Evolutionary conservation across 345 rosid species (phyloP).

Genomic region (Limnanthes douglasii): DNA sequence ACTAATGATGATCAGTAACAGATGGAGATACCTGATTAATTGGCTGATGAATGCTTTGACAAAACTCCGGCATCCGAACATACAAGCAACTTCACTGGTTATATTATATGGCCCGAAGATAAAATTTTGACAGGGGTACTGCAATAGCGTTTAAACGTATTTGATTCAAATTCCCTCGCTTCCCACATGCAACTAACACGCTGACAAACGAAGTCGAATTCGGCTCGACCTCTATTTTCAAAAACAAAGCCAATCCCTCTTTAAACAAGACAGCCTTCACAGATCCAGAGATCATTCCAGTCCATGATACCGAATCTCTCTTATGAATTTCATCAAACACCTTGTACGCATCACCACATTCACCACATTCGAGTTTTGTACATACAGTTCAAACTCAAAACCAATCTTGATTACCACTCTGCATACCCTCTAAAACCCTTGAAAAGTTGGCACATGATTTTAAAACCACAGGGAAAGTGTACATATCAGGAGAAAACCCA

Average conservation of each 20-base stretch:
- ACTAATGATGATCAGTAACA: slow-evolving; percentile 36
- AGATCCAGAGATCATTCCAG: slow-evolving; percentile 20
- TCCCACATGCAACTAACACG: slow-evolving; percentile 23
- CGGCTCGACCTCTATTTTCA: slow-evolving; percentile 21
- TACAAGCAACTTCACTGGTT: slow-evolving; percentile 29
- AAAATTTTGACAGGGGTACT: slow-evolving; percentile 66
- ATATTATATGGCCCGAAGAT: slow-evolving; percentile 80
- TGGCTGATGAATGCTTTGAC: slow-evolving; percentile 73
- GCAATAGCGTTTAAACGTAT: slow-evolving; percentile 75
- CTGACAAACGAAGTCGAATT: slow-evolving; percentile 20
- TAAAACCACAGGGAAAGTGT: slow-evolving; percentile 26
- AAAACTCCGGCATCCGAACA: slow-evolving; percentile 70
- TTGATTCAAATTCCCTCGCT: slow-evolving; percentile 18
- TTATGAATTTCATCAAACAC: slow-evolving; percentile 32
- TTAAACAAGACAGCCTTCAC: slow-evolving; percentile 19
- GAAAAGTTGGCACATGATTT: slow-evolving; percentile 26
- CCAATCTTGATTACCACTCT: slow-evolving; percentile 9
- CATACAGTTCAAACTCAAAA: slow-evolving; percentile 7
- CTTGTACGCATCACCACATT: slow-evolving; percentile 12
- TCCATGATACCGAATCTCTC: slow-evolving; percentile 37
- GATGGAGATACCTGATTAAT: slow-evolving; percentile 75
- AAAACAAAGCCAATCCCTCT: slow-evolving; percentile 20
- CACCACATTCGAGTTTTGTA: slow-evolving; percentile 15
- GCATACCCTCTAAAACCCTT: slow-evolving; percentile 9
- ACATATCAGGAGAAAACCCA: slow-evolving; percentile 24